Evolutionary conservation across 129 eudicot genomes (phyloP), one percentile per base, ranked within the genome.

Genomic region (Escallonia herrerae): DNA sequence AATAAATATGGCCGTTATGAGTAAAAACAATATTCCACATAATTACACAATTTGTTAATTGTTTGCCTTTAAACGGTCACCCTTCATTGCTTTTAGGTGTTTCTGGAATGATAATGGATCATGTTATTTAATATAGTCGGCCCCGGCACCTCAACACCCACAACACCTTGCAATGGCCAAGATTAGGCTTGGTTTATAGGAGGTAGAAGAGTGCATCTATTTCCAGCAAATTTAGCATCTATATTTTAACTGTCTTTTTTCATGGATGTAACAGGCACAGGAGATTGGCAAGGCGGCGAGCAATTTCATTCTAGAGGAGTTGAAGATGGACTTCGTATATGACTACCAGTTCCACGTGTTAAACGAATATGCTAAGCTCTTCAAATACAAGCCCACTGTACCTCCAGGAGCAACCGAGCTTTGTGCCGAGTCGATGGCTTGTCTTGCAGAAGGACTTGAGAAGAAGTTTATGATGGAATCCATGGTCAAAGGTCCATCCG

Each of bases 311-410:
- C 91, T 70, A 60, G 80, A 88, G 11, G 95, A 88, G 3, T 42
- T 93, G 56, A 83, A 81, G 57, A 86, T 88, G 87, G 89, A 86
- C 55, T 76, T 76, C 40, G 95, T 93, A 41, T 93, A 93, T 22
- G 98, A 93, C 66, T 93, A 93, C 87, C 88, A 88, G 98, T 74
- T 93, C 40, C 98, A 93, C 74, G 79, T 93, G 49, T 65, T 93
- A 65, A 85, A 55, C 14, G 91, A 93, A 79, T 93, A 93, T 53
- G 71, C 96, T 2, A 93, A 83, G 74, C 87, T 93, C 51, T 68
- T 93, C 43, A 88, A 73, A 62, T 93, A 81, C 84, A 86, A 85
- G 77, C 98, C 98, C 8, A 73, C 63, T 0, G 74, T 81, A 68
- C 89, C 97, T 10, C 37, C 70, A 46, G 77, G 73, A 41, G 95